Conservation (phyloP, 2,329 filamentous ascomycete genomes). For the Aureobasidium leucospermi region DNA sequence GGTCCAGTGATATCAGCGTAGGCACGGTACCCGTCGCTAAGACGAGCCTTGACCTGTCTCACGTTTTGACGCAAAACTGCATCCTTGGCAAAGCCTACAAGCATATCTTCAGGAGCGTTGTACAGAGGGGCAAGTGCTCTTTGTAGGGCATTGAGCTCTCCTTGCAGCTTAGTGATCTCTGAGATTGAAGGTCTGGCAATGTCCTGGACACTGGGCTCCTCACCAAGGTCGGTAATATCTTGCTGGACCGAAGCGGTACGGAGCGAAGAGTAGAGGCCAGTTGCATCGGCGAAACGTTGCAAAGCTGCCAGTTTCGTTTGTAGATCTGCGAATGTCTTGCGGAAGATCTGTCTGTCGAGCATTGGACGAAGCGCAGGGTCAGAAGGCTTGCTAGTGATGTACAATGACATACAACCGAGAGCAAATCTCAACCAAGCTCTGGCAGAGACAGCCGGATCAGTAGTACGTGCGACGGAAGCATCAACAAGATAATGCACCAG, state of each 20-base stretch:
- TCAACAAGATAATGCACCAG: background rate
- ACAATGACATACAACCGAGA: conserved; percentile 66
- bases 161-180: conserved; percentile 65
- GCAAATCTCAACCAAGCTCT: conserved; percentile 68
- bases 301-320: conserved; percentile 53
- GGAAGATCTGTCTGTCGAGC: conserved; percentile 56
- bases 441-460: background rate
- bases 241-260: conserved; percentile 55
- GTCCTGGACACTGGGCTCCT: conserved; percentile 56
- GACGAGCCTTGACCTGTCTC: conserved; percentile 59
- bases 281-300: conserved; percentile 60
- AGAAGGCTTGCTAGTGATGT: conserved; percentile 77
- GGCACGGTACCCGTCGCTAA: conserved; percentile 62
- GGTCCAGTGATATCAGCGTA: conserved; percentile 83
- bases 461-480: background rate
- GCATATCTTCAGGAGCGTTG: background rate
- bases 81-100: conserved; percentile 12
- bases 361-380: conserved; percentile 62
- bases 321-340: conserved; percentile 50
- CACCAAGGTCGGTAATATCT: conserved; percentile 49
- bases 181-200: conserved; percentile 66
- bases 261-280: conserved; percentile 60
- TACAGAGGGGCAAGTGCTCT: conserved; percentile 10
- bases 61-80: conserved; percentile 20
- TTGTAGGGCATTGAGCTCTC: conserved; percentile 55